phyloP scores from a whole-genome alignment of 83 land plant species.

The Larix sibirica region DNA sequence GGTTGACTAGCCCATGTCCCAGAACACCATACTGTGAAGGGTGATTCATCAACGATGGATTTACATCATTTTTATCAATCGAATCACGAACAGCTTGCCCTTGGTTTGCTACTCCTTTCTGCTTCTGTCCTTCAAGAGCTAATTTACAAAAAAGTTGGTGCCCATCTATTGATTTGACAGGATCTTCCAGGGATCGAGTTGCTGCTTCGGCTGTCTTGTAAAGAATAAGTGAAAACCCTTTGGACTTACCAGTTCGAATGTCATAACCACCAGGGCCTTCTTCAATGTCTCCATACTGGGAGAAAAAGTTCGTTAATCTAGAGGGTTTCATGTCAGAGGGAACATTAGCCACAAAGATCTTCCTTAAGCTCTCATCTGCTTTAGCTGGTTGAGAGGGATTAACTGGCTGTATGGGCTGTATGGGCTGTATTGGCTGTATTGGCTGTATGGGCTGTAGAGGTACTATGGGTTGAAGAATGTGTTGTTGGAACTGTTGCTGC shows the following conservation, averaged over 20 bases:
- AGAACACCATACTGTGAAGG: neutral
- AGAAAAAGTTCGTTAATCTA: no score
- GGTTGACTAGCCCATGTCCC: neutral
- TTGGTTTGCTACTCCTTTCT: neutral
- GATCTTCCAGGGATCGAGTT: constrained; percentile 29
- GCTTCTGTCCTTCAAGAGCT: constrained; percentile 28
- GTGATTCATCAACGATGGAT: neutral
- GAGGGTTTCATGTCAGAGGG: no score
- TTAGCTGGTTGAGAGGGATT: no score
- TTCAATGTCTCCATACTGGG: no score
- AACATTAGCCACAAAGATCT: no score
- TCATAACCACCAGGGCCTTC: constrained; percentile 26
- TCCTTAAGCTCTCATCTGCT: no score
- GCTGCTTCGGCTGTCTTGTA: constrained; percentile 38
- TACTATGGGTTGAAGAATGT: no score
- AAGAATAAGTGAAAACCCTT: constrained; percentile 36
- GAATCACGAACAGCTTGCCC: neutral
- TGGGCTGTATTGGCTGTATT: neutral
- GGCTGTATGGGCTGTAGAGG: neutral
- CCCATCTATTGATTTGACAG: constrained; percentile 37
- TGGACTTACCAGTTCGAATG: constrained; percentile 27
- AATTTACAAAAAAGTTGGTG: constrained; percentile 40
- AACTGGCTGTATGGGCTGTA: no score
- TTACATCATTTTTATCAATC: neutral
- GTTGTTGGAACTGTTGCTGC: no score